Evolutionary conservation across 192 early-diverging fungal genomes (phyloP).

Genomic region (Backusella tarrabulga): DNA sequence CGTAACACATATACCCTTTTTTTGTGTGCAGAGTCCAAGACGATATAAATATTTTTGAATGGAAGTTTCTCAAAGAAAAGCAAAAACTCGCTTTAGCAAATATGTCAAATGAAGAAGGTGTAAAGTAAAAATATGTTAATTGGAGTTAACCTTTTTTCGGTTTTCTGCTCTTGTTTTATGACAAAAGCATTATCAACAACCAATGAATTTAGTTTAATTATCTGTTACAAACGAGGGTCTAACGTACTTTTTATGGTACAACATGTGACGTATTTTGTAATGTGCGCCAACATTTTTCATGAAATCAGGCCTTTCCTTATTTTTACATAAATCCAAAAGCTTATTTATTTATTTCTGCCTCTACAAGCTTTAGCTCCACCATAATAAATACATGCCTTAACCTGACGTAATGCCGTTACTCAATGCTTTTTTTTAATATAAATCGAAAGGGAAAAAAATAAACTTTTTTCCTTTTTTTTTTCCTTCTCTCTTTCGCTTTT

Average conservation of each 20-base stretch:
- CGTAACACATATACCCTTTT: neutral
- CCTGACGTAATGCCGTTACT: conserved; percentile 10
- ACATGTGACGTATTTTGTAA: neutral
- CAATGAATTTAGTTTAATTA: conserved; percentile 1
- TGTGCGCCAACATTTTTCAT: neutral
- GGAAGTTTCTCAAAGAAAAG: neutral
- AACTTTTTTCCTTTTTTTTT: neutral
- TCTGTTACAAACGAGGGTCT: neutral
- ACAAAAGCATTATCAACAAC: neutral
- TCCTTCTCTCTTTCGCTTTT: neutral
- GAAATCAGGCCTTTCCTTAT: neutral
- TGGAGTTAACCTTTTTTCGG: neutral
- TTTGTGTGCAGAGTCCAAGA: neutral
- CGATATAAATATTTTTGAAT: neutral
- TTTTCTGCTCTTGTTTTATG: neutral
- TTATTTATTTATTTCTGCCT: neutral
- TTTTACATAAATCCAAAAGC: neutral
- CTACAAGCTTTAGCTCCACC: neutral
- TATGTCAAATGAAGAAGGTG: neutral
- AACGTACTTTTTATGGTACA: neutral
- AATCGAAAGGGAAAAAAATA: neutral
- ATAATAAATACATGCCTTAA: neutral
- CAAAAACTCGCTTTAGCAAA: neutral
- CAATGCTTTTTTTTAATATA: neutral
- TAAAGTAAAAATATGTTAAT: neutral